Percentiles rank a stretch among this genome's conserved stretches.
Evolutionary conservation across 345 rosid genomes (phyloP).

Genomic region (Clarkia xantiana): DNA sequence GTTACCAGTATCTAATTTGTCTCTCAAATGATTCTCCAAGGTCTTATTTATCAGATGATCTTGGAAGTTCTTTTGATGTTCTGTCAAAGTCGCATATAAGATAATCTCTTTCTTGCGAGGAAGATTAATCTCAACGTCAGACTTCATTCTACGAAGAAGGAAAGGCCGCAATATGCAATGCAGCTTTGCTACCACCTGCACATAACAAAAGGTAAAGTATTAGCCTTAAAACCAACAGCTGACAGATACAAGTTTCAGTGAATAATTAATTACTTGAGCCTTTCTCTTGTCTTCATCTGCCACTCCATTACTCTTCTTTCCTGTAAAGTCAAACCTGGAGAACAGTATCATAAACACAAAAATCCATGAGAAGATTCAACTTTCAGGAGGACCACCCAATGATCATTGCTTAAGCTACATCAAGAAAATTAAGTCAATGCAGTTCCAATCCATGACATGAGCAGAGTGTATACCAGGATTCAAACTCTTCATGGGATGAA

Average conservation of each 20-base stretch:
- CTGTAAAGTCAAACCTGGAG: conserved; percentile 83
- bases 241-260: not conserved
- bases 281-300: conserved; percentile 59
- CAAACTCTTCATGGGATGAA: conserved; percentile 83
- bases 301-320: conserved; percentile 34
- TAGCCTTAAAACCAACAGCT: too few species aligned
- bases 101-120: conserved; percentile 92
- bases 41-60: conserved; percentile 70
- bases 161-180: conserved; percentile 91
- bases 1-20: conserved; percentile 34
- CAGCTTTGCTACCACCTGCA: conserved; percentile 81
- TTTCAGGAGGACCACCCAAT: not conserved
- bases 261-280: conserved; percentile 45
- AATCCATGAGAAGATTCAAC: not conserved
- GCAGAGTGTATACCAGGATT: conserved; percentile 55
- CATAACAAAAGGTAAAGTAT: conserved; percentile 5
- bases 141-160: conserved; percentile 84
- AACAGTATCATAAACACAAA: not conserved
- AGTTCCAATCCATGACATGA: not conserved
- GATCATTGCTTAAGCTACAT: not conserved
- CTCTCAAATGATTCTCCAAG: conserved; percentile 42
- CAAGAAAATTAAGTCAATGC: not conserved
- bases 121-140: conserved; percentile 83
- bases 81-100: conserved; percentile 76
- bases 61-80: conserved; percentile 72